Base-by-base conservation (phyloP, 257 asterid genomes). In the Oldenlandia corymbosa region DNA sequence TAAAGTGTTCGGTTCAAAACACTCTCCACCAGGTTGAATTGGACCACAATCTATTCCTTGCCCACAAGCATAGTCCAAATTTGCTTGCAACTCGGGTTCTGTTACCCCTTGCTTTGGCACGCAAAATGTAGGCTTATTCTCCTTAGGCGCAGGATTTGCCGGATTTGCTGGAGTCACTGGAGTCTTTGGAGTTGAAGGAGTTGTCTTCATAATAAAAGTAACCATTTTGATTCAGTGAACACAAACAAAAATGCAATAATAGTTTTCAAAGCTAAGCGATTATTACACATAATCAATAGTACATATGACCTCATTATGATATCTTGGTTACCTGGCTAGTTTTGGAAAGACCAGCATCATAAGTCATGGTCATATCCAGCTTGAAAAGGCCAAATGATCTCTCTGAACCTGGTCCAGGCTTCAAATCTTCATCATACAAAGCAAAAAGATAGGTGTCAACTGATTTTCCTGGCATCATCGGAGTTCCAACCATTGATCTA, bases 341-440 rank as follows among this genome's bases (percentile, higher is more conserved):
- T 69, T 75, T 82, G 18, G 84, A 73, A 60, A 87, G 81, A 47
- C 89, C 88, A 5, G 73, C 76, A 73, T 87, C 89, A 55, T 76
- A 87, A 13, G 60, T 73, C 75, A 69, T 61, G 69, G 82, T 69
- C 67, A 72, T 67, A 71, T 87, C 92, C 18, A 80, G 78, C 77
- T 76, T 87, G 69, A 87, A 87, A 51, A 87, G 92, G 39, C 90
- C 92, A 69, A 87, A 87, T 0, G 88, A 72, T 47, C 86, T 60
- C 80, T 87, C 95, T 0, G 93, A 83, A 62, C 78, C 75, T 7
- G 93, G 93, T 47, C 90, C 90, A 23, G 86, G 86, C 82, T 87
- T 87, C 65, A 70, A 80, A 75, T 85, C 71, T 48, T 87, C 95
- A 42, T 87, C 88, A 34, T 81, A 87, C 65, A 85, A 31, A 0